A percentile compares a stretch with the other conserved stretches of the same genome.
Conservation (phyloP, 1,284 basidiomycete genomes). For the Tilletia walkeri region DNA sequence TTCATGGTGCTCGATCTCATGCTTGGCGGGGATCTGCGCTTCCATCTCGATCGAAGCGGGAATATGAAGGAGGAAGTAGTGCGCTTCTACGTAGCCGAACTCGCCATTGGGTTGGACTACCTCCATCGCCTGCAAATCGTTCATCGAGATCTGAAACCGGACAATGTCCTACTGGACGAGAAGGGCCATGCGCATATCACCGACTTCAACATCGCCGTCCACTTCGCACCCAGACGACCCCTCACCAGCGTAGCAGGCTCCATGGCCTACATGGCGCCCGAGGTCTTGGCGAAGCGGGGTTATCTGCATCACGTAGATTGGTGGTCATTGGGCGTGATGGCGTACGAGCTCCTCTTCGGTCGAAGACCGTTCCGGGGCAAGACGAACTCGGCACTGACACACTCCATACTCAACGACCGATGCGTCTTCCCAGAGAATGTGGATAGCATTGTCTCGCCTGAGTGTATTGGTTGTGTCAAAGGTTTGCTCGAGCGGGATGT, state of each 20-base stretch:
- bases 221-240: slow-evolving; percentile 80
- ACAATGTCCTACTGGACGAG: slow-evolving; percentile 90
- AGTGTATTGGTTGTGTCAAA: slow-evolving; percentile 40
- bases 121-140: slow-evolving; percentile 88
- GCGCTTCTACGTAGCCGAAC: slow-evolving; percentile 84
- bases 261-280: slow-evolving; percentile 87
- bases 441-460: slow-evolving; percentile 39
- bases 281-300: slow-evolving; percentile 49
- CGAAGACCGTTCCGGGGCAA: slow-evolving; percentile 47
- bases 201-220: slow-evolving; percentile 97
- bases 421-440: slow-evolving; percentile 50
- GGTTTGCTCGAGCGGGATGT: slow-evolving; percentile 77
- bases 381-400: slow-evolving; percentile 48
- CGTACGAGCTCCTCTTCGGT: slow-evolving; percentile 48
- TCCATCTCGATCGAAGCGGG: slow-evolving; percentile 81
- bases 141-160: slow-evolving; percentile 87
- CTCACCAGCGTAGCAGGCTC: slow-evolving; percentile 80
- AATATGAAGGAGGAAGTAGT: slow-evolving; percentile 77
- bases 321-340: slow-evolving; percentile 48
- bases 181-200: slow-evolving; percentile 92
- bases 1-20: slow-evolving; percentile 97
- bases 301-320: slow-evolving; percentile 47
- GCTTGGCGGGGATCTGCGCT: slow-evolving; percentile 90
- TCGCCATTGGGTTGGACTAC: slow-evolving; percentile 80
- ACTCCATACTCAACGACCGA: slow-evolving; percentile 45